Conservation (phyloP, 495 filamentous ascomycete species). For the Clavariopsis aquatica region DNA sequence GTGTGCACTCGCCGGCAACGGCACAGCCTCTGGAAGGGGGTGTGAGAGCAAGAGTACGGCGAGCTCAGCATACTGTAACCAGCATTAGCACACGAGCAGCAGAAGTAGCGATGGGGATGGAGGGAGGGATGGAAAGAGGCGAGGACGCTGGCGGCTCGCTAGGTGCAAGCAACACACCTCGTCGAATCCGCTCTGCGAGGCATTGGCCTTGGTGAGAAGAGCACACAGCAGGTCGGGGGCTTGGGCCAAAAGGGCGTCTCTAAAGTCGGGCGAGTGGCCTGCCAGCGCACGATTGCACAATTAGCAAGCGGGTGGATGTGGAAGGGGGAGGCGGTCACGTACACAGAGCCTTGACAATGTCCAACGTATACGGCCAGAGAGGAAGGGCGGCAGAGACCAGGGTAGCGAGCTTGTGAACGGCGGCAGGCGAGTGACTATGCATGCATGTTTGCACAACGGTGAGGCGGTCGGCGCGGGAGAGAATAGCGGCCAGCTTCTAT, state of each 20-base stretch:
- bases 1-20: slow-evolving; percentile 38
- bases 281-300: slow-evolving; percentile 33
- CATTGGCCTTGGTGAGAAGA: slow-evolving; percentile 37
- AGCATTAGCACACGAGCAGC: slow-evolving; percentile 17
- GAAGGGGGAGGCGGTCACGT: slow-evolving; percentile 22
- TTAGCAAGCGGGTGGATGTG: slow-evolving; percentile 2
- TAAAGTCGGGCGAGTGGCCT: slow-evolving; percentile 35
- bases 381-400: slow-evolving; percentile 37
- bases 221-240: slow-evolving; percentile 37
- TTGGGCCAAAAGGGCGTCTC: slow-evolving; percentile 34
- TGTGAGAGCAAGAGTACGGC: slow-evolving; percentile 36
- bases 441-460: slow-evolving; percentile 29
- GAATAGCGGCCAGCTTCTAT: slow-evolving; percentile 38
- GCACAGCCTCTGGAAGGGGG: slow-evolving; percentile 35
- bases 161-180: slow-evolving; percentile 26
- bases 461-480: slow-evolving; percentile 14
- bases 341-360: slow-evolving; percentile 41
- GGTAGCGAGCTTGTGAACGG: slow-evolving; percentile 32
- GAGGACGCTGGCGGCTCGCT: background rate
- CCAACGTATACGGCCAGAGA: slow-evolving; percentile 41
- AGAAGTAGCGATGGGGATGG: background rate
- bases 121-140: background rate
- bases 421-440: slow-evolving; percentile 34
- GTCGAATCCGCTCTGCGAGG: slow-evolving; percentile 17
- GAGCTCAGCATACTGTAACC: slow-evolving; percentile 21